phyloP scores from a whole-genome alignment of 108 stramenopile genomes.

The Discostella stelligeroides region DNA sequence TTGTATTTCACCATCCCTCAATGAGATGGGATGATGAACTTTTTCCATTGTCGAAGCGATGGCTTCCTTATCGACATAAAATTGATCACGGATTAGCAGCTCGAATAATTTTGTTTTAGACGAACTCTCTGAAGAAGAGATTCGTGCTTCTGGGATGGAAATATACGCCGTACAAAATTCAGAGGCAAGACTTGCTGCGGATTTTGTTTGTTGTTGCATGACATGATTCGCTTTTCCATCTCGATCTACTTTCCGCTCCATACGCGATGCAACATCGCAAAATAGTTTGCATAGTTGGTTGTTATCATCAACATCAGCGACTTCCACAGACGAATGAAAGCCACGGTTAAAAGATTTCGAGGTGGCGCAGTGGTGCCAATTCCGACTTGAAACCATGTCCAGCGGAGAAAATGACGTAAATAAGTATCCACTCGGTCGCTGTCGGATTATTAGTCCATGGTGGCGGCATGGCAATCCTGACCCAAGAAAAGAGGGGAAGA shows the following conservation, averaged over 20 bases:
- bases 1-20: constrained; percentile 9
- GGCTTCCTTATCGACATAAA: constrained; percentile 14
- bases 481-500: not conserved
- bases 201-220: constrained; percentile 9
- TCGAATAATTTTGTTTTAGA: constrained; percentile 30
- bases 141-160: constrained; percentile 28
- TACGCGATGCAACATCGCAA: constrained; percentile 2
- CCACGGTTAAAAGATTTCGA: constrained; percentile 5
- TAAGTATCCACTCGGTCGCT: not conserved
- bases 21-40: constrained; percentile 17
- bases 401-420: too few relatives aligned
- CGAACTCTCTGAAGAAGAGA: constrained; percentile 5
- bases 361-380: not conserved
- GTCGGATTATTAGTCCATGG: constrained; percentile 1
- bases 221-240: too few relatives aligned
- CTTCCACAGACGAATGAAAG: constrained; percentile 6
- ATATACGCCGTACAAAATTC: constrained; percentile 35
- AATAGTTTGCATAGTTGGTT: constrained; percentile 2
- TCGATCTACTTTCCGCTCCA: not conserved
- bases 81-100: constrained; percentile 18
- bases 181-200: constrained; percentile 38
- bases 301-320: not conserved
- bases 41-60: constrained; percentile 22
- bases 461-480: not conserved
- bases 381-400: too few relatives aligned